Base-by-base conservation (phyloP, 257 asterid species). In the Nicotiana noctiflora region DNA sequence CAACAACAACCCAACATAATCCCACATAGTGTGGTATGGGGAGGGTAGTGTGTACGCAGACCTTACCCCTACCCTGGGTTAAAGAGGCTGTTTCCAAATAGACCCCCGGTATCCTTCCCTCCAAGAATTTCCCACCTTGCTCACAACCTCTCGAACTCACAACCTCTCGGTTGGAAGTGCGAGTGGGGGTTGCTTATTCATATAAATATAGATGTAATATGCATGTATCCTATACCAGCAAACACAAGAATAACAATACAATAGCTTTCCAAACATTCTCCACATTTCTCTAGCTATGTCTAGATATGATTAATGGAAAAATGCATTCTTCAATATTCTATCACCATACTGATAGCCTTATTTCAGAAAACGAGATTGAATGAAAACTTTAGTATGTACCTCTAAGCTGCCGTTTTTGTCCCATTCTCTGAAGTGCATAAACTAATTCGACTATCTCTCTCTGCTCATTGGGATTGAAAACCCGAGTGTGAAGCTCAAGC, bases 401-500 rank as follows among this genome's bases (percentile, higher is more conserved):
- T 87, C 86, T 88, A 86, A 94, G 90, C 65, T 83, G 84, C 18
- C 88, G 88, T 0, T 89, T 79, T 63, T 82, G 88, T 75, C 98
- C 98, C 94, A 75, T 85, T 78, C 72, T 88, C 79, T 81, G 93
- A 21, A 91, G 88, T 32, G 86, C 51, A 46, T 90, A 89, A 21
- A 94, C 94, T 53, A 49, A 86, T 18, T 76, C 84, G 23, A 93
- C 96, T 83, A 94, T 89, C 90, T 92, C 85, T 82, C 66, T 90
- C 75, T 94, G 97, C 75, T 94, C 97, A 31, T 89, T 89, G 9
- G 90, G 89, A 83, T 93, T 91, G 81, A 94, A 94, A 67, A 94
- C 91, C 29, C 89, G 83, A 29, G 85, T 87, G 81, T 94, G 93
- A 8, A 94, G 86, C 89, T 94, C 97, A 84, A 94, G 86, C 46